Evolutionary conservation across 257 asterid species (phyloP).

Genomic region (Parsonsia alboflavescens): DNA sequence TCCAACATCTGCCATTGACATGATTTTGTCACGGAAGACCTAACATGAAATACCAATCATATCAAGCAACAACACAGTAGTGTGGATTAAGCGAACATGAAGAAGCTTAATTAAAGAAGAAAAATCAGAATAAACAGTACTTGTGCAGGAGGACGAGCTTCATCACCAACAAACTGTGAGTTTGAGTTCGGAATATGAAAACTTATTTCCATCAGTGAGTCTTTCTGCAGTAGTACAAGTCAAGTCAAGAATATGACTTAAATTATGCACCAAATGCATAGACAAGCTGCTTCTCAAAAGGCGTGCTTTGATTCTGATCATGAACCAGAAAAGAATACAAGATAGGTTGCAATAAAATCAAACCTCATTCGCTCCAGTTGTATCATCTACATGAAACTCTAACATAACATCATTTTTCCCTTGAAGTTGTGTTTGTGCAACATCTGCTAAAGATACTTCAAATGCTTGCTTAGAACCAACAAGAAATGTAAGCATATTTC

Average conservation of each 20-base stretch:
- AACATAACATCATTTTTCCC: slow-evolving; percentile 91
- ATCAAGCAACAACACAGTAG: not conserved
- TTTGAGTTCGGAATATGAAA: slow-evolving; percentile 90
- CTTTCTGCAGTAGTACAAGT: slow-evolving; percentile 53
- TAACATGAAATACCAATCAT: slow-evolving; percentile 16
- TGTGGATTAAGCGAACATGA: not conserved
- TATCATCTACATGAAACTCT: slow-evolving; percentile 96
- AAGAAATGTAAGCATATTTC: slow-evolving; percentile 71
- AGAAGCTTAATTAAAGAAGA: not conserved
- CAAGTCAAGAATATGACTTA: not conserved
- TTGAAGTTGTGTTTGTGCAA: slow-evolving; percentile 95
- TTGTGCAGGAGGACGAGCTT: slow-evolving; percentile 81
- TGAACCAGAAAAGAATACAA: slow-evolving; percentile 8
- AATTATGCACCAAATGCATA: not conserved
- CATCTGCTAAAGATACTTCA: slow-evolving; percentile 91
- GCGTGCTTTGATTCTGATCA: not conserved
- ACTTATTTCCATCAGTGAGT: slow-evolving; percentile 94
- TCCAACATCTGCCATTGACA: slow-evolving; percentile 92
- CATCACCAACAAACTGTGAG: slow-evolving; percentile 93
- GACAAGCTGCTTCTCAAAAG: not conserved
- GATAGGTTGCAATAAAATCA: not conserved
- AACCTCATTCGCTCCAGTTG: slow-evolving; percentile 98
- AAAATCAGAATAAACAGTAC: slow-evolving; percentile 24
- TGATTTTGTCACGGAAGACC: slow-evolving; percentile 86
- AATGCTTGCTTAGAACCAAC: slow-evolving; percentile 89